Conservation (phyloP, 352 stramenopile genomes). For the Phytophthora capsici region DNA sequence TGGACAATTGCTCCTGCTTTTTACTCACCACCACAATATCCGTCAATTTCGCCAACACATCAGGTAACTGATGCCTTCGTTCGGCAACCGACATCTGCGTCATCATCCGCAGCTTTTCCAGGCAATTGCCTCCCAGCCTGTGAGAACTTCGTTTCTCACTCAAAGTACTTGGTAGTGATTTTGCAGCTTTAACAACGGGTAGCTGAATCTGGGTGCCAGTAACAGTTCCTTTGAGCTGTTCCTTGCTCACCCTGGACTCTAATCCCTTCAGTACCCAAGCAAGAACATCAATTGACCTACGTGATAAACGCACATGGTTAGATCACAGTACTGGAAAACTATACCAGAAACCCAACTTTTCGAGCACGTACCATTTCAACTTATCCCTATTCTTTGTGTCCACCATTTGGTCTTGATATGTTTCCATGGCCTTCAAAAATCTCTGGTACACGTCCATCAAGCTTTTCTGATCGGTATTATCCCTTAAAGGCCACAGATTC, state of each 20-base stretch:
- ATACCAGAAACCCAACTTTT: neutral
- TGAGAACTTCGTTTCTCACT: too few species aligned
- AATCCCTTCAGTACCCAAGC: neutral
- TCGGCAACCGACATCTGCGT: neutral
- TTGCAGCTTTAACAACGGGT: neutral
- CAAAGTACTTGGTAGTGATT: neutral
- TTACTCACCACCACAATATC: neutral
- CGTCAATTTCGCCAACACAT: neutral
- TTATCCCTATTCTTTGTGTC: neutral
- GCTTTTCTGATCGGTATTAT: neutral
- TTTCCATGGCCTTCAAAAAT: neutral
- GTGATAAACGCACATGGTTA: neutral
- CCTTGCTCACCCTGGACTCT: neutral
- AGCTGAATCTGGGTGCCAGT: neutral
- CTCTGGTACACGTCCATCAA: neutral
- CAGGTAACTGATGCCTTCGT: neutral
- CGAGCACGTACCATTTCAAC: neutral
- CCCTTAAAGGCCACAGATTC: neutral
- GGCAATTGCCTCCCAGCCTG: neutral
- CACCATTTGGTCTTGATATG: too few species aligned
- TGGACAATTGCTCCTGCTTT: neutral
- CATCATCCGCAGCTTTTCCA: slow-evolving; percentile 4
- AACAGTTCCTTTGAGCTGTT: neutral
- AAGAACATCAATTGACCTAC: neutral
- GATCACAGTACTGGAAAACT: too few species aligned